Evolutionary conservation across 1,284 basidiomycete genomes (phyloP).

Genomic region (Ustilago xerochloae): DNA sequence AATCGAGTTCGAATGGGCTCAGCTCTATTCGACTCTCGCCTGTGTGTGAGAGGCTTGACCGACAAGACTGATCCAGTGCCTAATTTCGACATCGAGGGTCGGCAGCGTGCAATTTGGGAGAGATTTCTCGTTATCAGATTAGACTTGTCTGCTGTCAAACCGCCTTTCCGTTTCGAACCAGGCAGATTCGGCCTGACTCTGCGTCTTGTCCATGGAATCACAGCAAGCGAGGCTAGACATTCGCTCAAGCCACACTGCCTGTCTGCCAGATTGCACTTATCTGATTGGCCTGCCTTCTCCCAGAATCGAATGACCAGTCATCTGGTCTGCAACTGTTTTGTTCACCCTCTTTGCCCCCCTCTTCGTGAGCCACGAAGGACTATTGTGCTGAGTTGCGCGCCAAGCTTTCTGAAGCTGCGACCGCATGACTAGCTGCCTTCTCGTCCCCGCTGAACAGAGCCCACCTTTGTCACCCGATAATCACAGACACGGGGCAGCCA

Average conservation of each 20-base stretch:
- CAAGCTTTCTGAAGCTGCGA: background rate
- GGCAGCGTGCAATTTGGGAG: background rate
- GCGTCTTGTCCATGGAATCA: too few relatives aligned
- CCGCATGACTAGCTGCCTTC: too few relatives aligned
- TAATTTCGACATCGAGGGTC: background rate
- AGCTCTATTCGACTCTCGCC: conserved; percentile 1
- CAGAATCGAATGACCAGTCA: background rate
- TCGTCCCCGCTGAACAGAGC: too few relatives aligned
- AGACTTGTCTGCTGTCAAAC: background rate
- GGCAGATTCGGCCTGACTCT: background rate
- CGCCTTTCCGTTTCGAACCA: background rate
- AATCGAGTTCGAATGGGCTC: conserved; percentile 5
- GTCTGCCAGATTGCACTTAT: conserved; percentile 6
- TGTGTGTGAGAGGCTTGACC: background rate
- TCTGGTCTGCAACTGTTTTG: background rate
- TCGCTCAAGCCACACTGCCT: background rate
- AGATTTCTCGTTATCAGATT: conserved; percentile 29
- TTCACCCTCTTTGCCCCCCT: background rate
- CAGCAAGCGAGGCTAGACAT: too few relatives aligned
- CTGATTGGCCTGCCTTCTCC: conserved; percentile 10
- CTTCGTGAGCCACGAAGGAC: background rate
- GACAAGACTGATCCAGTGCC: conserved; percentile 16
- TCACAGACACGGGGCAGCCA: background rate
- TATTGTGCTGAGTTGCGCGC: background rate
- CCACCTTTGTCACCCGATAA: too few relatives aligned